A percentile compares a stretch with the other conserved stretches of the same genome.
These are phyloP conservation scores for Knoxdaviesia capensis DNA, from an alignment of 2,329 filamentous ascomycete species.

Conservation along the genomic window DNA sequence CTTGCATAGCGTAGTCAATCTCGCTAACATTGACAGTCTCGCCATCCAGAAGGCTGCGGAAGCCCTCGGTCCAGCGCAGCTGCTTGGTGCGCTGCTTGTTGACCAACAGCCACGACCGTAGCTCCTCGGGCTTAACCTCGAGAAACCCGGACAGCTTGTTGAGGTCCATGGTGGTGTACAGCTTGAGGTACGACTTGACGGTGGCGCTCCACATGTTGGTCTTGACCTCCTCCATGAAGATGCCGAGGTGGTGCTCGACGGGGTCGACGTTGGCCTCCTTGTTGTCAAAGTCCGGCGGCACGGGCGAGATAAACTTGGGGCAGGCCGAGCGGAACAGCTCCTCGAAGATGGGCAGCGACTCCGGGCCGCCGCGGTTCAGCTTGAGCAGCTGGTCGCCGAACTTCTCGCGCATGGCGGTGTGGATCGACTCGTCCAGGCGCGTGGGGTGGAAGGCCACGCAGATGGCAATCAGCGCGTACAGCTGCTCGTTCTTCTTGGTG, in stretches of 20 bases:
- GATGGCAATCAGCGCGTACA: slow-evolving; percentile 97
- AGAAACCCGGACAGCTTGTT: slow-evolving; percentile 97
- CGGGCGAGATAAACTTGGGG: slow-evolving; percentile 98
- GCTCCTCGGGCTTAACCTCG: slow-evolving; percentile 88
- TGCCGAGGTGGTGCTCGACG: slow-evolving; percentile 84
- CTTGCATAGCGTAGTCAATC: slow-evolving; percentile 91
- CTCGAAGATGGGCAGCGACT: slow-evolving; percentile 90
- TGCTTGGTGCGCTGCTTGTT: slow-evolving; percentile 99
- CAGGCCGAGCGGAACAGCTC: slow-evolving; percentile 95
- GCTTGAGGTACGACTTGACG: slow-evolving; percentile 93
- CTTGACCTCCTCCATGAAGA: slow-evolving; percentile 99
- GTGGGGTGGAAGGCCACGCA: slow-evolving; percentile 97
- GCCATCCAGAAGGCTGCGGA: slow-evolving; percentile 68
- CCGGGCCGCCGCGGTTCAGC: slow-evolving; percentile 88
- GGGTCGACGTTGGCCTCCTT: slow-evolving; percentile 91
- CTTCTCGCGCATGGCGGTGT: slow-evolving; percentile 94
- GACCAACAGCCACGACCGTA: slow-evolving; percentile 81
- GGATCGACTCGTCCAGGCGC: slow-evolving; percentile 93
- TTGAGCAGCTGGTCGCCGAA: slow-evolving; percentile 96
- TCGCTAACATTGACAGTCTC: slow-evolving; percentile 88
- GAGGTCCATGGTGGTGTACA: slow-evolving; percentile 98
- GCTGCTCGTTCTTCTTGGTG: slow-evolving; percentile 99
- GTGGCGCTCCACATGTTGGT: slow-evolving; percentile 97
- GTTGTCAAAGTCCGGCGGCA: slow-evolving; percentile 94
- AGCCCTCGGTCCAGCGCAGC: slow-evolving; percentile 73